Percentiles rank a stretch among this genome's conserved stretches.
These are phyloP conservation scores for Triglochin maritima DNA, from an alignment of 106 monocot genomes.

Conservation along the genomic window DNA sequence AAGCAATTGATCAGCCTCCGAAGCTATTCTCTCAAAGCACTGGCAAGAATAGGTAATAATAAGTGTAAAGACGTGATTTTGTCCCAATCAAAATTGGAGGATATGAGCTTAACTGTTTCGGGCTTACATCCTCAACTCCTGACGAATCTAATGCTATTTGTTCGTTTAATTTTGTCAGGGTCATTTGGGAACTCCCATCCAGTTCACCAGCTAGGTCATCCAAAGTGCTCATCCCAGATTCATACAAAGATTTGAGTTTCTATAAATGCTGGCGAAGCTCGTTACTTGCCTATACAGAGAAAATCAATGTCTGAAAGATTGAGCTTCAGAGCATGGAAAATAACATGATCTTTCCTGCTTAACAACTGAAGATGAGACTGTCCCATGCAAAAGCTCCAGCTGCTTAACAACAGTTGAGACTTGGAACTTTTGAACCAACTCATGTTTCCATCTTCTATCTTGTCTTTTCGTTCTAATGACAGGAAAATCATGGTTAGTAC, in stretches of 20 bases:
- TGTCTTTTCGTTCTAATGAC: constrained; percentile 71
- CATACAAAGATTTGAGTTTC: constrained; percentile 62
- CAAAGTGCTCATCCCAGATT: constrained; percentile 54
- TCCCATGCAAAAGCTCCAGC: constrained; percentile 71
- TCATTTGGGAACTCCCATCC: constrained; percentile 62
- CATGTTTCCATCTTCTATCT: constrained; percentile 78
- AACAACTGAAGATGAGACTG: constrained; percentile 67
- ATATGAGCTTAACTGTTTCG: background rate
- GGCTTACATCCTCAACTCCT: constrained; percentile 46
- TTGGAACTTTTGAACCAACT: constrained; percentile 62
- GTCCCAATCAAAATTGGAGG: too few relatives aligned
- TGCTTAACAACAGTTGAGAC: constrained; percentile 80
- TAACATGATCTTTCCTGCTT: constrained; percentile 48
- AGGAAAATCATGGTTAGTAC: background rate
- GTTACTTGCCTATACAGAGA: constrained; percentile 48
- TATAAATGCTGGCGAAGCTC: constrained; percentile 45
- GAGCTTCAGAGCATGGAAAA: background rate
- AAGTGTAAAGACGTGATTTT: too few relatives aligned
- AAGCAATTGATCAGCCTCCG: constrained; percentile 52
- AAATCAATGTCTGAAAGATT: background rate
- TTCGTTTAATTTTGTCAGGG: constrained; percentile 39
- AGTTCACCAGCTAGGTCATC: constrained; percentile 71
- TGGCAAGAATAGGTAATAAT: constrained; percentile 4
- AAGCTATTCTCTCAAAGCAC: constrained; percentile 45
- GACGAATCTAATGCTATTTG: constrained; percentile 45